Percentiles rank a stretch among this genome's conserved stretches.
Evolutionary conservation across 345 rosid species (phyloP).

Genomic region (Eucalyptus erythrocorys): DNA sequence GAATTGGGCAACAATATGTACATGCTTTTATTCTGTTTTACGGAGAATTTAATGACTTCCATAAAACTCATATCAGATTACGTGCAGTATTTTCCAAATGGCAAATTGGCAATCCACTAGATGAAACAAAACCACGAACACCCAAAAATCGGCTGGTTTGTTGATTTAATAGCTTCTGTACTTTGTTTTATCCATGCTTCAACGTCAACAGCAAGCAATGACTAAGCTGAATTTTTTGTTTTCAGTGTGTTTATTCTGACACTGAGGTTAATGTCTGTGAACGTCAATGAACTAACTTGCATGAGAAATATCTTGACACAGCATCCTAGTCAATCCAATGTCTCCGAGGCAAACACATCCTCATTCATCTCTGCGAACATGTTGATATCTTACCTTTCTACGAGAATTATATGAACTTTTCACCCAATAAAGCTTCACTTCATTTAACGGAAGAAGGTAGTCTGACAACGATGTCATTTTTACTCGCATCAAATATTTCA

Average conservation of each 20-base stretch:
- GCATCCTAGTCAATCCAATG: background rate
- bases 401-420: background rate
- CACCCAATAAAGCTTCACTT: background rate
- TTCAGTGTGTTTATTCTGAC: background rate
- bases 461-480: background rate
- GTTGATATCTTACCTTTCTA: background rate
- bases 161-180: background rate
- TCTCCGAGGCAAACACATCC: background rate
- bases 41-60: background rate
- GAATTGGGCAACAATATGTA: too few relatives aligned
- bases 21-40: background rate
- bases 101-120: background rate
- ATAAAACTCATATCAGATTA: background rate
- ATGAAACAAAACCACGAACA: background rate
- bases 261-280: background rate
- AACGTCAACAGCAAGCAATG: background rate
- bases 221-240: background rate
- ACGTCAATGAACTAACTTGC: background rate
- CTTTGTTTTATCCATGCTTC: background rate
- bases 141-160: background rate
- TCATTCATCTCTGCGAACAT: background rate
- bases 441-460: background rate
- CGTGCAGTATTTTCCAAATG: background rate
- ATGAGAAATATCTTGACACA: background rate
- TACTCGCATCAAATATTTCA: background rate